Evolutionary conservation across 139 green algal species (phyloP).

Genomic region (Microglena sp.): DNA sequence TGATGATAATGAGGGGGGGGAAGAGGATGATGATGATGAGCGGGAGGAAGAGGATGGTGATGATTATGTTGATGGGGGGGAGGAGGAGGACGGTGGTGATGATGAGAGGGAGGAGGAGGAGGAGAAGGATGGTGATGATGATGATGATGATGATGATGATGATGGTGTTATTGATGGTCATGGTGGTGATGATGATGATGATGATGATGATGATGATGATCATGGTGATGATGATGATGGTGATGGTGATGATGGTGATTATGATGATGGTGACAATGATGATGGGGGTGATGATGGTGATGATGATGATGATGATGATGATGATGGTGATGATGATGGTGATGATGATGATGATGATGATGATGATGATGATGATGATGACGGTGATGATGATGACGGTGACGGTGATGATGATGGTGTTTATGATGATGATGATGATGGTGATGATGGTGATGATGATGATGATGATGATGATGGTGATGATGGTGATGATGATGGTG

Average conservation of each 20-base stretch:
- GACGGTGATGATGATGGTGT: no score
- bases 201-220: neutral
- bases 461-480: neutral
- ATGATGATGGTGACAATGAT: no score
- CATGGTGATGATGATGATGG: neutral
- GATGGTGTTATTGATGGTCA: no score
- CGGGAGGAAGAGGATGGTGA: no score
- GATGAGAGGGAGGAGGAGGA: no score
- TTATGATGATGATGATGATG: no score
- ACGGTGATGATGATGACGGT: no score
- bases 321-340: neutral
- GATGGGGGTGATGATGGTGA: no score
- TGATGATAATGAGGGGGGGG: no score
- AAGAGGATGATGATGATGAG: no score
- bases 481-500: neutral
- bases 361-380: neutral
- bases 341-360: neutral
- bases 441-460: neutral
- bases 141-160: neutral
- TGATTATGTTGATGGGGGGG: no score
- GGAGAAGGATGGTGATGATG: neutral
- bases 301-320: neutral
- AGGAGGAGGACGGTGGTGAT: no score
- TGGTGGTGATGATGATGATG: neutral
- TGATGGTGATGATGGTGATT: neutral